These are phyloP conservation scores for Microcyclosporella mali DNA, from an alignment of 2,329 filamentous ascomycete genomes.

Conservation along the genomic window DNA sequence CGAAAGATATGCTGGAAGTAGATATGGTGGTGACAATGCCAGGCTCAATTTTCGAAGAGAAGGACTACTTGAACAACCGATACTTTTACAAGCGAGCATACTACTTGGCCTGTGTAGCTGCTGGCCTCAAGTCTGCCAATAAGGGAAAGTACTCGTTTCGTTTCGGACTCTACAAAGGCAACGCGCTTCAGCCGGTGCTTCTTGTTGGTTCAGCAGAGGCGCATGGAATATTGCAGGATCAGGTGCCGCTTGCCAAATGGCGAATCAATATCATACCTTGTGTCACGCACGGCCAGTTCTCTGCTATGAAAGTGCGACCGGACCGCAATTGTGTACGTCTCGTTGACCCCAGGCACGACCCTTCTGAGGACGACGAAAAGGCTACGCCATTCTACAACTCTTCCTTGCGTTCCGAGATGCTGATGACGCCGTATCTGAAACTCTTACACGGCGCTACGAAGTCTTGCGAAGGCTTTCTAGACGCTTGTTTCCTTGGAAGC, in stretches of 20 bases:
- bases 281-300: constrained; percentile 62
- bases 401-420: constrained; percentile 70
- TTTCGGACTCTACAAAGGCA: constrained; percentile 28
- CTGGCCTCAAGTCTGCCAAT: constrained; percentile 57
- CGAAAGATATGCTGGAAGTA: constrained; percentile 47
- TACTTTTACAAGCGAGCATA: constrained; percentile 95
- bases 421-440: constrained; percentile 68
- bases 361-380: constrained; percentile 22
- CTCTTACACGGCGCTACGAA: constrained; percentile 64
- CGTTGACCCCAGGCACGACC: constrained; percentile 16
- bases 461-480: constrained; percentile 65
- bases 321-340: constrained; percentile 63
- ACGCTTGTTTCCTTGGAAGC: constrained; percentile 79
- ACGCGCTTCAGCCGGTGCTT: constrained; percentile 60
- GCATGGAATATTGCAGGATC: not conserved
- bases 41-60: constrained; percentile 70
- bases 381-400: constrained; percentile 86
- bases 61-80: constrained; percentile 86
- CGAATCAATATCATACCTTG: constrained; percentile 73
- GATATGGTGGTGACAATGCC: constrained; percentile 90
- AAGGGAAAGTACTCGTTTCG: constrained; percentile 51
- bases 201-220: constrained; percentile 35
- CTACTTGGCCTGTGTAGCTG: constrained; percentile 76
- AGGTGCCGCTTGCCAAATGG: constrained; percentile 39
- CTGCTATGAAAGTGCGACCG: constrained; percentile 63